Conservation (phyloP, 805 yeast species). For the Candida endomychidarum region DNA sequence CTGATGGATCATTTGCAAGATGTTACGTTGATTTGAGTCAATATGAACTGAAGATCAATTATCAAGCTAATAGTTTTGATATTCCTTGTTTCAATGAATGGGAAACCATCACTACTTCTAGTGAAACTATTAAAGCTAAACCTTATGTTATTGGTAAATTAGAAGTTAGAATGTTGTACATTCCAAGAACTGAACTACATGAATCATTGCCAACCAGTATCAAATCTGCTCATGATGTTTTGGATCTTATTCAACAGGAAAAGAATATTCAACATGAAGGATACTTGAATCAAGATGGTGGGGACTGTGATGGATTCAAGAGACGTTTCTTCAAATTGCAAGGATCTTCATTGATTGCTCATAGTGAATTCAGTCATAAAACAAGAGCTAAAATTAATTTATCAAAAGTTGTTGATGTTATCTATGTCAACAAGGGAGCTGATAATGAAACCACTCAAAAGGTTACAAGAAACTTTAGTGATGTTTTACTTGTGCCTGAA, state of each 20-base stretch:
- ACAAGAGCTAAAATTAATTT: constrained; percentile 77
- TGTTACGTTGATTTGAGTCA: constrained; percentile 64
- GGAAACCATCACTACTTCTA: constrained; percentile 43
- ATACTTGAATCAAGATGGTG: constrained; percentile 83
- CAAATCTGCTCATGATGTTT: constrained; percentile 41
- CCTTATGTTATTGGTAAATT: constrained; percentile 69
- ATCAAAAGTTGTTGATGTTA: constrained; percentile 59
- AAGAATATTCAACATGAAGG: constrained; percentile 51
- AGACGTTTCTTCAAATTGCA: constrained; percentile 72
- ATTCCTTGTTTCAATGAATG: constrained; percentile 80
- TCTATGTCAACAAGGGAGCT: constrained; percentile 43
- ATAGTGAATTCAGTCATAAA: constrained; percentile 65
- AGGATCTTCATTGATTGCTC: constrained; percentile 73
- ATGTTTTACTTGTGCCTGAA: constrained; percentile 64
- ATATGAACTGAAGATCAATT: constrained; percentile 55
- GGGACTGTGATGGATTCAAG: constrained; percentile 76
- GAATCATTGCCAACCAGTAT: constrained; percentile 75
- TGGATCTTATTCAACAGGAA: constrained; percentile 32
- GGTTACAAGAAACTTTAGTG: constrained; percentile 64
- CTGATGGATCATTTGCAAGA: constrained; percentile 88
- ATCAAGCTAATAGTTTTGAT: constrained; percentile 49
- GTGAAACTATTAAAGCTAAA: constrained; percentile 29
- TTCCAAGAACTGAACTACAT: constrained; percentile 58
- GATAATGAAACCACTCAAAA: constrained; percentile 20
- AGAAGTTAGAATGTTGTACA: constrained; percentile 64